These are phyloP conservation scores for Paramecium octaurelia DNA, from an alignment of 73 alveolate species.

Conservation along the genomic window DNA sequence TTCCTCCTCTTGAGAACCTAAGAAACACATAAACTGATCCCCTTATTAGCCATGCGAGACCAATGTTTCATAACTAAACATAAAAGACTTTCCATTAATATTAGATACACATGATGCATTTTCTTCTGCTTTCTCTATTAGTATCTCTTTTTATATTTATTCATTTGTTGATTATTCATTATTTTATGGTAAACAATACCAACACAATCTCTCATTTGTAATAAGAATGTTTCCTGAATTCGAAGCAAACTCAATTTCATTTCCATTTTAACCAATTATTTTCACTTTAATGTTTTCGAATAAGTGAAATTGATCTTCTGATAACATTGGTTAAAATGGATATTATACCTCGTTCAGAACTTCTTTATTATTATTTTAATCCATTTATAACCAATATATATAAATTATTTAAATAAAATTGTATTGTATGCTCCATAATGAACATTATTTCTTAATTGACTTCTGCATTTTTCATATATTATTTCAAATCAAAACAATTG, in stretches of 20 bases:
- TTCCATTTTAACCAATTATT: neutral
- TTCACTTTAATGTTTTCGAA: neutral
- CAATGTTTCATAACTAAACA: neutral
- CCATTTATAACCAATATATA: neutral
- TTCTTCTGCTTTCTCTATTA: neutral
- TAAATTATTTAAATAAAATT: neutral
- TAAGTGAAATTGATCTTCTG: neutral
- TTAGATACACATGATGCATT: neutral
- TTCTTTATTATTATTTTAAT: neutral
- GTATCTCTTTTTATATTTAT: neutral
- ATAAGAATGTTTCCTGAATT: neutral
- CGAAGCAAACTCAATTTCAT: neutral
- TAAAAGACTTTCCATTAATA: neutral
- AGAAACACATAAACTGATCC: neutral
- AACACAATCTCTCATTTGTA: constrained; percentile 13
- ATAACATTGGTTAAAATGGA: neutral
- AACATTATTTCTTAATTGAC: neutral
- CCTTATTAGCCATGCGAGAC: constrained; percentile 21
- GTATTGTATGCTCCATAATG: neutral
- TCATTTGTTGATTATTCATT: neutral
- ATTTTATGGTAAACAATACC: neutral
- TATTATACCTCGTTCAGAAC: neutral
- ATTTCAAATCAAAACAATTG: neutral
- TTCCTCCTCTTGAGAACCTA: constrained; percentile 17
- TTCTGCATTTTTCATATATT: neutral